Percentiles rank a stretch among this genome's conserved stretches.
phyloP scores from a whole-genome alignment of 768 basidiomycete genomes.

The Suillus subluteus region DNA sequence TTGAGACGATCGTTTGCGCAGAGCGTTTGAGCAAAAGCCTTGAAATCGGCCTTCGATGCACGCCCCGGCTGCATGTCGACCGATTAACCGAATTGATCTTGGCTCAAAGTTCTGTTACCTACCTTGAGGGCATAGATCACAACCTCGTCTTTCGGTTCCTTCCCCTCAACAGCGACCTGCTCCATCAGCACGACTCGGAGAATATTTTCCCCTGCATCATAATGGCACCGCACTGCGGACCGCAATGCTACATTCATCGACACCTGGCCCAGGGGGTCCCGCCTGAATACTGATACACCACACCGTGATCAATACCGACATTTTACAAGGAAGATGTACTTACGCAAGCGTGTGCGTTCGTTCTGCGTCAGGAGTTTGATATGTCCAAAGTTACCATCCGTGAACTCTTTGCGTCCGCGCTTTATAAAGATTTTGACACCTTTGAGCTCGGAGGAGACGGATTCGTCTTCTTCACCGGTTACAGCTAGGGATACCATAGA shows the following conservation, averaged over 20 bases:
- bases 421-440: constrained; percentile 57
- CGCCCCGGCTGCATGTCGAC: constrained; percentile 36
- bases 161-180: constrained; percentile 32
- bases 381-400: constrained; percentile 62
- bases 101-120: constrained; percentile 12
- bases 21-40: constrained; percentile 51
- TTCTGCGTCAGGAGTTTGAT: constrained; percentile 56
- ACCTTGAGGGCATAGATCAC: constrained; percentile 73
- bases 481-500: constrained; percentile 25
- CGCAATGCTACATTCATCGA: constrained; percentile 66
- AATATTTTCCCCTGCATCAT: constrained; percentile 56
- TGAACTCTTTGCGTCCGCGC: constrained; percentile 50
- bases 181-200: constrained; percentile 62
- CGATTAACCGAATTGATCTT: background rate
- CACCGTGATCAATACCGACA: constrained; percentile 17
- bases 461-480: constrained; percentile 72
- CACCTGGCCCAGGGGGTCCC: constrained; percentile 71
- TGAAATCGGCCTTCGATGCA: constrained; percentile 55
- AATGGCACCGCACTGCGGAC: constrained; percentile 59
- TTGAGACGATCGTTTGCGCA: constrained; percentile 40
- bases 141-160: constrained; percentile 41
- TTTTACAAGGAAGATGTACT: constrained; percentile 29
- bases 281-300: constrained; percentile 61
- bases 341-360: constrained; percentile 36
- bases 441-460: constrained; percentile 57